These are phyloP conservation scores for Pulveroboletus frians DNA, from an alignment of 768 basidiomycete genomes.

Conservation along the genomic window DNA sequence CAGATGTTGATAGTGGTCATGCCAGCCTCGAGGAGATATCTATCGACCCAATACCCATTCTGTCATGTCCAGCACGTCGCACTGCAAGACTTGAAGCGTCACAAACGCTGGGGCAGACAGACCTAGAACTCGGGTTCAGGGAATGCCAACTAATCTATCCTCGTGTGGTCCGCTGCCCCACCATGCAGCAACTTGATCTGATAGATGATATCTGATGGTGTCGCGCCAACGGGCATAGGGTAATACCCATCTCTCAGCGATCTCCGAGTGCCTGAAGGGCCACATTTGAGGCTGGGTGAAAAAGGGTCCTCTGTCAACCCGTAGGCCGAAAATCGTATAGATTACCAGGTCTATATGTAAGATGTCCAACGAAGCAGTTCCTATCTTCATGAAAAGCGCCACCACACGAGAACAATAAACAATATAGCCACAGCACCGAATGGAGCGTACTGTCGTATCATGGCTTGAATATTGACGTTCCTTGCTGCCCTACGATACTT, in stretches of 20 bases:
- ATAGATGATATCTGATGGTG: neutral
- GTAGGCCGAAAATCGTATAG: constrained; percentile 15
- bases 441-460: constrained; percentile 95
- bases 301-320: neutral
- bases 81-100: neutral
- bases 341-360: constrained; percentile 27
- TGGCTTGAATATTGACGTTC: constrained; percentile 90
- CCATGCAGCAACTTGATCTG: neutral
- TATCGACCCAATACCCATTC: neutral
- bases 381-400: constrained; percentile 60
- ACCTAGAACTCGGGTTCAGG: constrained; percentile 8
- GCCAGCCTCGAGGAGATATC: too few species aligned
- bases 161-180: neutral
- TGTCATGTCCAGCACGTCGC: neutral
- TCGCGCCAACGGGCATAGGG: neutral
- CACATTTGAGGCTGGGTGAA: neutral
- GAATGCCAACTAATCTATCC: neutral
- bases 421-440: constrained; percentile 78
- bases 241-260: neutral
- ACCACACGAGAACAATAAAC: constrained; percentile 70
- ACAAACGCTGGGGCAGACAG: neutral
- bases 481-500: constrained; percentile 95
- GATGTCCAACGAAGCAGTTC: constrained; percentile 10
- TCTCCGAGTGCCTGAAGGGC: neutral
- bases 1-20: neutral